A percentile compares a stretch with the other conserved stretches of the same genome.
phyloP scores from a whole-genome alignment of 1,139 yeast genomes.

The Pichia sp. region DNA sequence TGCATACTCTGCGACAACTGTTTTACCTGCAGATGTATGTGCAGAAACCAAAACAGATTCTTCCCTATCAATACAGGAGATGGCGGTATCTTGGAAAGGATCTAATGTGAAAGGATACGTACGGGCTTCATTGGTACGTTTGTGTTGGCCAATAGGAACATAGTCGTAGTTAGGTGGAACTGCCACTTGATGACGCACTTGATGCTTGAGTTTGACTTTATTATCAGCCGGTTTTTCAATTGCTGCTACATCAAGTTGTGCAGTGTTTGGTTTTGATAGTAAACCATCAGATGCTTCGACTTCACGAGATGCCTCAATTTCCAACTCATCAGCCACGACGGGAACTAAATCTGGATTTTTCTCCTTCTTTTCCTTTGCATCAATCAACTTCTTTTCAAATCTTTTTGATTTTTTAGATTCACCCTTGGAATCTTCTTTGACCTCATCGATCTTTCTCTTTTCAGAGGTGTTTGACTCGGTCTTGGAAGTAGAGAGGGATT shows the following conservation, averaged over 20 bases:
- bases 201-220: slow-evolving; percentile 70
- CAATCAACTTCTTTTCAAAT: slow-evolving; percentile 23
- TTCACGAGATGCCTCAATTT: slow-evolving; percentile 86
- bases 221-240: slow-evolving; percentile 5
- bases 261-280: slow-evolving; percentile 26
- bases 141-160: slow-evolving; percentile 81
- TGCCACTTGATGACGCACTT: slow-evolving; percentile 96
- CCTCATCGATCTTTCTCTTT: slow-evolving; percentile 16
- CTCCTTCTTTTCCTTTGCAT: slow-evolving; percentile 24
- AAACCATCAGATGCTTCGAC: slow-evolving; percentile 76
- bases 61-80: slow-evolving; percentile 91
- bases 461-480: slow-evolving; percentile 8
- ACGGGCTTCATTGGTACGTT: slow-evolving; percentile 66
- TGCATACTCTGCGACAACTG: slow-evolving; percentile 98
- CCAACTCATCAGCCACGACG: slow-evolving; percentile 82
- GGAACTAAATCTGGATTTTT: slow-evolving; percentile 40
- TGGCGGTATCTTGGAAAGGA: slow-evolving; percentile 95
- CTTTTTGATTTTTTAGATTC: slow-evolving; percentile 21
- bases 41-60: slow-evolving; percentile 99
- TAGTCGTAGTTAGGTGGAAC: slow-evolving; percentile 88
- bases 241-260: slow-evolving; percentile 14
- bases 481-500: not conserved
- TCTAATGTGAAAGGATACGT: slow-evolving; percentile 92
- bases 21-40: slow-evolving; percentile 83
- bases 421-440: slow-evolving; percentile 10